phyloP scores from a whole-genome alignment of 208 protist species.

The Novymonas esmeraldas region DNA sequence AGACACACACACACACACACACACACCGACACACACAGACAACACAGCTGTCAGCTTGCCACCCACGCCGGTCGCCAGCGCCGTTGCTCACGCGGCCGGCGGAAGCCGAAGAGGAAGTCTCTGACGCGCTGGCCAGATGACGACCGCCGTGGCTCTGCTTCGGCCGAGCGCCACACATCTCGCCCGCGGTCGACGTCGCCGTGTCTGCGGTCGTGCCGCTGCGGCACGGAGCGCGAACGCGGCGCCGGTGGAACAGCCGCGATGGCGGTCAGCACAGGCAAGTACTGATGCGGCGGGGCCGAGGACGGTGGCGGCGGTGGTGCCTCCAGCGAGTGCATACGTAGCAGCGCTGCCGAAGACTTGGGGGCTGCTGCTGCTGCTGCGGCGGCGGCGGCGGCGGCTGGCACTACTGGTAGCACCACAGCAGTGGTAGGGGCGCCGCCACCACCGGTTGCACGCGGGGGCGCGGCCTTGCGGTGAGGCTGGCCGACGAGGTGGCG shows the following conservation, averaged over 20 bases:
- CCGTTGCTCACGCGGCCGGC: not conserved
- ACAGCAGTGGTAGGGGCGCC: no score
- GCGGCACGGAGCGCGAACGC: not conserved
- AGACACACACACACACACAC: not conserved
- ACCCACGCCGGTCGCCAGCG: not conserved
- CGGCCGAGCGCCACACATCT: no score
- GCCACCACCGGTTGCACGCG: not conserved
- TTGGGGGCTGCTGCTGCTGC: not conserved
- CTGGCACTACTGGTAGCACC: no score
- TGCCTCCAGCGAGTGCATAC: not conserved
- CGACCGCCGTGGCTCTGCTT: not conserved
- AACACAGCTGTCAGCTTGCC: not conserved
- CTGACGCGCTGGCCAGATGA: not conserved
- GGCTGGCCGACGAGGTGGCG: not conserved
- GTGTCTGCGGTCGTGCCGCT: not conserved
- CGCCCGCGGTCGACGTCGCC: not conserved
- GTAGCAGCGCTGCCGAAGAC: no score
- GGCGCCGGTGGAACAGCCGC: not conserved
- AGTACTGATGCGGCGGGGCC: no score
- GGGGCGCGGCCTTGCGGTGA: not conserved
- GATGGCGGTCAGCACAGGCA: slow-evolving; percentile 2
- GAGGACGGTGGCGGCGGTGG: no score
- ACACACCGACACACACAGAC: not conserved
- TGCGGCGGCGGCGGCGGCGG: no score
- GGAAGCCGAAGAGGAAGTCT: not conserved